Evolutionary conservation across 306 rosid genomes (phyloP).

Genomic region (Cucurbita maxima): DNA sequence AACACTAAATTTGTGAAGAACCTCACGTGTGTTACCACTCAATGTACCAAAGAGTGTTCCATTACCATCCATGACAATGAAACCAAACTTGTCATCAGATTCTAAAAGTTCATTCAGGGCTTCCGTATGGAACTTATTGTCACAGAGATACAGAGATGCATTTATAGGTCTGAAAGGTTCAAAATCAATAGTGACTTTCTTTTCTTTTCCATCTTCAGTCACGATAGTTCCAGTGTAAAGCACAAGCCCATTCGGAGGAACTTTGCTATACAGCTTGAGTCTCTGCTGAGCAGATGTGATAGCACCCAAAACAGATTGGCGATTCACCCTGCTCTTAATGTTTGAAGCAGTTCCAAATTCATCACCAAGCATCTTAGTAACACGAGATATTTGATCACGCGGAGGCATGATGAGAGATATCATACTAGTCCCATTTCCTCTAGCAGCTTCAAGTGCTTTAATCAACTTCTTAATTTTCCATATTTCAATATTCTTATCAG

Average conservation of each 20-base stretch:
- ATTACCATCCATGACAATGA: conserved; percentile 83
- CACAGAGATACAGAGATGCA: conserved; percentile 80
- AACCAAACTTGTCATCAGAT: conserved; percentile 86
- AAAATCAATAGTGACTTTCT: conserved; percentile 84
- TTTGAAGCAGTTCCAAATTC: conserved; percentile 93
- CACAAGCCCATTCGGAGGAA: conserved; percentile 83
- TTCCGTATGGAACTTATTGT: conserved; percentile 81
- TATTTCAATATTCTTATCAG: conserved; percentile 85
- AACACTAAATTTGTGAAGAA: conserved; percentile 72
- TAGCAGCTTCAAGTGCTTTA: conserved; percentile 72
- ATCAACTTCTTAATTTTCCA: conserved; percentile 91
- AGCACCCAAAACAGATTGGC: conserved; percentile 78
- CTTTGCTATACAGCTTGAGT: conserved; percentile 73
- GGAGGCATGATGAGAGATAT: conserved; percentile 93
- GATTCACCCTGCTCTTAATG: conserved; percentile 80
- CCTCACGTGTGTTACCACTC: conserved; percentile 83
- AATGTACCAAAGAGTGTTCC: conserved; percentile 83
- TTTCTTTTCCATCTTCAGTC: conserved; percentile 85
- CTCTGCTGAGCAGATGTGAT: conserved; percentile 86
- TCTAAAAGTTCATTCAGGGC: conserved; percentile 77
- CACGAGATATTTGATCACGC: conserved; percentile 76
- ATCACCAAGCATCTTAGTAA: conserved; percentile 89
- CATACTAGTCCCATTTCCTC: conserved; percentile 94
- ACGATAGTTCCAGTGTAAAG: conserved; percentile 75
- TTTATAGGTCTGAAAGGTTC: conserved; percentile 85